Percentiles rank a stretch among this genome's conserved stretches.
Conservation (phyloP, 108 stramenopile genomes). For the Nitzschia palea region DNA sequence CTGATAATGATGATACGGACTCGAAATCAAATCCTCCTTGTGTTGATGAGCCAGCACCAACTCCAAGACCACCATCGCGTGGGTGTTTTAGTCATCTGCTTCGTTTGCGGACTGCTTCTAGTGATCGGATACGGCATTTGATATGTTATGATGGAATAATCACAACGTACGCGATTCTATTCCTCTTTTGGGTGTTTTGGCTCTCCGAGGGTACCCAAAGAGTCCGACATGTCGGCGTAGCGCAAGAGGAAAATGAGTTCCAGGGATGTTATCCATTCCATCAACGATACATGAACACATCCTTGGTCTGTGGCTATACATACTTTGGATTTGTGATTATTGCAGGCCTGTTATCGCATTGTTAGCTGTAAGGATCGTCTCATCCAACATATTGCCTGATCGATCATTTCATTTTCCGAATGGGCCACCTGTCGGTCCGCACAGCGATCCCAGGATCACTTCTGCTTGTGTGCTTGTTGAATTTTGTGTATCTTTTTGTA, state of each 20-base stretch:
- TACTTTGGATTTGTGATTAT: constrained; percentile 7
- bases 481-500: no score
- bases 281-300: constrained; percentile 3
- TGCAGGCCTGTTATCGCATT: background rate
- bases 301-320: constrained; percentile 10
- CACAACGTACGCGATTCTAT: constrained; percentile 19
- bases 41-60: background rate
- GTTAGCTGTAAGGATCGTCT: no score
- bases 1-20: constrained; percentile 1
- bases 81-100: constrained; percentile 14
- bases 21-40: background rate
- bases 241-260: background rate
- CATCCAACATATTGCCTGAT: no score
- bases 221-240: background rate
- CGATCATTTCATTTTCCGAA: no score
- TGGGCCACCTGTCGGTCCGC: no score
- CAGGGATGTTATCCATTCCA: constrained; percentile 3
- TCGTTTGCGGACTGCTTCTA: constrained; percentile 6
- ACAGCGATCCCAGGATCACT: no score
- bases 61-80: background rate
- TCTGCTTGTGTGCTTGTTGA: no score
- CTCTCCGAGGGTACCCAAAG: constrained; percentile 7
- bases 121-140: constrained; percentile 18
- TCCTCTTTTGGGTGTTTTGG: constrained; percentile 28
- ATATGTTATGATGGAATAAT: constrained; percentile 19